phyloP scores from a whole-genome alignment of 306 rosid species.

The Cyclanthera cordifolia region DNA sequence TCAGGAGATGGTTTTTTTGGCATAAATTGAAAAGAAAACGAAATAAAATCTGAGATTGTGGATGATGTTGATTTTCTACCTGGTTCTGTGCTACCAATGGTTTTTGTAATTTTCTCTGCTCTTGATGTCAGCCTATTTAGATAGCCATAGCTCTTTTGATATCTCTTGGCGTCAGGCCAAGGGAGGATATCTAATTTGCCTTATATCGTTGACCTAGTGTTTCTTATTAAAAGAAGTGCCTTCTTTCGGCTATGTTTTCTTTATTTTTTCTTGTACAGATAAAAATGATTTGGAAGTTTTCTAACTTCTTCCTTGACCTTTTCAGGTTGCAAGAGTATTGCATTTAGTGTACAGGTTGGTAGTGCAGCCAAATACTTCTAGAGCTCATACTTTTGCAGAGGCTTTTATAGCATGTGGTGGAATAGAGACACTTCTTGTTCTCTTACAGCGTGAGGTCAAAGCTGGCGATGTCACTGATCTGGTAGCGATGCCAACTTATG shows the following conservation, averaged over 20 bases:
- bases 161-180: background rate
- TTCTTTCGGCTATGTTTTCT: background rate
- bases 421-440: slow-evolving; percentile 84
- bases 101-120: background rate
- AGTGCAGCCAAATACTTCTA: slow-evolving; percentile 74
- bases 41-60: background rate
- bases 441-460: slow-evolving; percentile 83
- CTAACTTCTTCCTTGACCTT: slow-evolving; percentile 18
- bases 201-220: background rate
- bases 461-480: slow-evolving; percentile 49
- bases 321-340: slow-evolving; percentile 83
- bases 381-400: slow-evolving; percentile 80
- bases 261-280: background rate
- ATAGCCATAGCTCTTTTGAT: background rate
- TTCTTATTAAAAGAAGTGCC: background rate
- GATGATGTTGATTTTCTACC: too few species aligned
- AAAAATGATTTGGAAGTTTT: background rate
- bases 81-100: too few species aligned
- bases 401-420: slow-evolving; percentile 84
- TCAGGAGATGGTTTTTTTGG: background rate
- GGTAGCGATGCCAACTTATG: slow-evolving; percentile 30
- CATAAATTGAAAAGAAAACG: background rate
- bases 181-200: background rate
- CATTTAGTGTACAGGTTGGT: slow-evolving; percentile 86
- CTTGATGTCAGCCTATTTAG: background rate